phyloP scores from a whole-genome alignment of 2,329 filamentous ascomycete genomes.

The Hansfordia pulvinata region DNA sequence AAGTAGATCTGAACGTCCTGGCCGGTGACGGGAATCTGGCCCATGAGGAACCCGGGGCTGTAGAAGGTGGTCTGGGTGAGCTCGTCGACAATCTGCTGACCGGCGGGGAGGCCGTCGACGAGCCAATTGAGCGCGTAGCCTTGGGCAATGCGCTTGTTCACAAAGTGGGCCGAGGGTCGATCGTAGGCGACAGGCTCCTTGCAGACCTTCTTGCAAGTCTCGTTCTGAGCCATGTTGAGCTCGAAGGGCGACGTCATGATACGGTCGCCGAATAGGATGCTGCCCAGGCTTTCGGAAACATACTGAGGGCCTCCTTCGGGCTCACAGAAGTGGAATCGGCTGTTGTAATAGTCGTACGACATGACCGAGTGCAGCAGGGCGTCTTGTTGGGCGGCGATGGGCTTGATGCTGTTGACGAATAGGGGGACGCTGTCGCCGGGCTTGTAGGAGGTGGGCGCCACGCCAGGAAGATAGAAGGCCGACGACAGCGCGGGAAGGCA shows the following conservation, averaged over 20 bases:
- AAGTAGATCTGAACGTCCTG: slow-evolving; percentile 47
- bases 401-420: slow-evolving; percentile 85
- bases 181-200: slow-evolving; percentile 49
- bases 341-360: slow-evolving; percentile 92
- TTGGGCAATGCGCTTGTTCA: slow-evolving; percentile 69
- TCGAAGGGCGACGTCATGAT: slow-evolving; percentile 96
- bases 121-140: slow-evolving; percentile 93
- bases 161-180: slow-evolving; percentile 56
- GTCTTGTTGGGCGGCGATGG: slow-evolving; percentile 64
- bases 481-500: slow-evolving; percentile 39
- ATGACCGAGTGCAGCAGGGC: slow-evolving; percentile 81
- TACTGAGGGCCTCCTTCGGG: slow-evolving; percentile 64
- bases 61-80: slow-evolving; percentile 71
- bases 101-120: slow-evolving; percentile 85
- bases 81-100: slow-evolving; percentile 67
- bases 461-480: slow-evolving; percentile 92
- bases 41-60: slow-evolving; percentile 80
- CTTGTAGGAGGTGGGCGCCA: slow-evolving; percentile 87
- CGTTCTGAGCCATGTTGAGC: slow-evolving; percentile 73
- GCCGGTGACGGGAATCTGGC: slow-evolving; percentile 28
- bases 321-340: slow-evolving; percentile 75
- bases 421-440: slow-evolving; percentile 68
- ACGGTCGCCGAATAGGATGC: slow-evolving; percentile 92
- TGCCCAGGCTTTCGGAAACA: slow-evolving; percentile 81
- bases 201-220: slow-evolving; percentile 77